A percentile compares a stretch with the other conserved stretches of the same genome.
Conservation (phyloP, 306 rosid species). For the Fagus sylvatica region DNA sequence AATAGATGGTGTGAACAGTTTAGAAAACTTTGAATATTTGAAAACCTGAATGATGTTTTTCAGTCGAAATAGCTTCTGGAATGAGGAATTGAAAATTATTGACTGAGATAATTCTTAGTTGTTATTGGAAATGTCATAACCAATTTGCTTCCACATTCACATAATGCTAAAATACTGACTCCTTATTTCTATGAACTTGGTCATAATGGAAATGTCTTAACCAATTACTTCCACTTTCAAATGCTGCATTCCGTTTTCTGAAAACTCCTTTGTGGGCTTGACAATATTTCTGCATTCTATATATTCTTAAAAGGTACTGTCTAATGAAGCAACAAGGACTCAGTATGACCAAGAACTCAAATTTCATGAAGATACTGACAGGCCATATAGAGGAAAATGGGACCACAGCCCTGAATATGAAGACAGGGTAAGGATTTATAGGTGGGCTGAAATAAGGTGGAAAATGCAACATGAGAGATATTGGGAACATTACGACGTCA, state of each 20-base stretch:
- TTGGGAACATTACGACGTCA: slow-evolving; percentile 38
- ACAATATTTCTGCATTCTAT: slow-evolving; percentile 11
- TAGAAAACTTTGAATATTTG: not conserved
- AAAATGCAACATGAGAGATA: slow-evolving; percentile 49
- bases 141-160: not conserved
- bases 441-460: slow-evolving; percentile 64
- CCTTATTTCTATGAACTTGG: not conserved
- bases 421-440: slow-evolving; percentile 44
- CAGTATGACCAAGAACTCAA: slow-evolving; percentile 63
- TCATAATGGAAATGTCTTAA: not conserved
- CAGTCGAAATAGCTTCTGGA: not conserved
- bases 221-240: not conserved
- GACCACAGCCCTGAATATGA: slow-evolving; percentile 57
- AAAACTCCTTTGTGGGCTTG: slow-evolving; percentile 8
- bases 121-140: not conserved
- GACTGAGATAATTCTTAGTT: not conserved
- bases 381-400: slow-evolving; percentile 44
- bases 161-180: not conserved
- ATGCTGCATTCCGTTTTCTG: not conserved
- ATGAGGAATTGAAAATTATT: not conserved
- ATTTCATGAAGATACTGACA: slow-evolving; percentile 37
- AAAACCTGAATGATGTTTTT: not conserved
- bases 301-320: slow-evolving; percentile 56
- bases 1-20: not conserved
- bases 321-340: slow-evolving; percentile 66